Evolutionary conservation across 306 rosid species (phyloP), one percentile per base, ranked within the genome.

Genomic region (Medicago ruthenica): DNA sequence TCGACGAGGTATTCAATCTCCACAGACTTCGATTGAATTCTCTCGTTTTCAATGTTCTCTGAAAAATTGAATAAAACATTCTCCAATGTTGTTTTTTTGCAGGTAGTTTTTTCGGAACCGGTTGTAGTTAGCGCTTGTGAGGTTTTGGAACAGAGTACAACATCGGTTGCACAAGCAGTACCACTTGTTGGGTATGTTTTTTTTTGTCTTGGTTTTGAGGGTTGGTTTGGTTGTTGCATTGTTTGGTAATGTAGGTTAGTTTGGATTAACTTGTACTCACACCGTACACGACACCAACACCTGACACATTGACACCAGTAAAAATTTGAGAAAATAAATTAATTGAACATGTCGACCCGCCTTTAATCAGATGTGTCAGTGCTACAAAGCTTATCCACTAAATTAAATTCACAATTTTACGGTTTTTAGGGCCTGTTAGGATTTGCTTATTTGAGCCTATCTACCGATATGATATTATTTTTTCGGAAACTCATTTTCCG

Each of bases 61-160:
- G 16, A 34, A 72, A 70, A 51, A 9, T 61, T 48, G 9, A 67
- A 24, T 4, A 1, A 50, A 34, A 4, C 7, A 34, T 4, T 34
- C 7, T 34, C 37, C 37, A 34, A 2, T 22, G 9, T 17, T 20
- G 62, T 34, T 74, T 15, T 15, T 3, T 76, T 75, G 74, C 87
- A 95, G 99, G 99, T 95, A 5, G 55, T 92, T 67, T 95, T 95
- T 73, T 70, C 88, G 4, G 99, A 95, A 77, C 96, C 97, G 12
- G 78, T 95, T 71, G 97, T 95, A 27, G 88, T 95, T 68, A 88
- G 88, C 11, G 97, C 97, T n/a, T 95, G 99, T 39, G 99, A 95
- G 91, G 92, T 95, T 48, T 88, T 95, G 34, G 99, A 95, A 68
- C 99, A 95, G 86, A 89, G 89, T 60, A 93, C 93, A 15, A 84